phyloP scores from a whole-genome alignment of 257 asterid genomes.

The Jaltomata sinuosa region DNA sequence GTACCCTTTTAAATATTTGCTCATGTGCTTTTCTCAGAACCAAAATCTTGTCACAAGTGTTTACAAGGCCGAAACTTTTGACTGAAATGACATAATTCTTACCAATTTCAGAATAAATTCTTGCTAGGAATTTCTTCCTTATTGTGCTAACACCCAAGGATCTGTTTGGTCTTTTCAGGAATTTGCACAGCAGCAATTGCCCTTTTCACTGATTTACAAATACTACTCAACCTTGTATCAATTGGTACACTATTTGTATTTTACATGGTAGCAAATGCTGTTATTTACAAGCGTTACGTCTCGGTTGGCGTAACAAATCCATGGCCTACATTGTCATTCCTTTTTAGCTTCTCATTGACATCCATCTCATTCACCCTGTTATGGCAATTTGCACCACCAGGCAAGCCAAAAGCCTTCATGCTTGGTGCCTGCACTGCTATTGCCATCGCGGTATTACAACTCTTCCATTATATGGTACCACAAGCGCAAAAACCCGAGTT shows the following conservation, averaged over 20 bases:
- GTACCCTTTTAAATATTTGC: not conserved
- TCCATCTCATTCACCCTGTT: slow-evolving; percentile 53
- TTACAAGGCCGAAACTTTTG: not conserved
- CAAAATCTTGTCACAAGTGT: not conserved
- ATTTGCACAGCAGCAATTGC: slow-evolving; percentile 80
- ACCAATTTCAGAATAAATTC: not conserved
- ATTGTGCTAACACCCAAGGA: not conserved
- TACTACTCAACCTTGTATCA: slow-evolving; percentile 60
- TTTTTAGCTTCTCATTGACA: slow-evolving; percentile 47
- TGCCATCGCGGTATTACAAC: slow-evolving; percentile 39
- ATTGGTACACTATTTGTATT: slow-evolving; percentile 89
- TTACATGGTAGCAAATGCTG: slow-evolving; percentile 93
- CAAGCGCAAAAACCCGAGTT: slow-evolving; percentile 69
- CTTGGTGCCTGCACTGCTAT: slow-evolving; percentile 55
- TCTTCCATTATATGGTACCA: slow-evolving; percentile 60
- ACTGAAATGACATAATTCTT: not conserved
- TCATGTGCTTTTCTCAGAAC: not conserved
- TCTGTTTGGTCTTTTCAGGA: slow-evolving; percentile 34
- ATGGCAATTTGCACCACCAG: slow-evolving; percentile 60
- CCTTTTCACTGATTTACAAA: slow-evolving; percentile 61
- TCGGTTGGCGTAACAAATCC: slow-evolving; percentile 49
- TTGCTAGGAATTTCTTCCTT: not conserved
- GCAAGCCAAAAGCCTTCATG: slow-evolving; percentile 50
- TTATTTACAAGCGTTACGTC: slow-evolving; percentile 77
- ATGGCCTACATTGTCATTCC: slow-evolving; percentile 64